Evolutionary conservation across 2,329 filamentous ascomycete species (phyloP).

Genomic region (Chrysoporthe deuterocubensis): DNA sequence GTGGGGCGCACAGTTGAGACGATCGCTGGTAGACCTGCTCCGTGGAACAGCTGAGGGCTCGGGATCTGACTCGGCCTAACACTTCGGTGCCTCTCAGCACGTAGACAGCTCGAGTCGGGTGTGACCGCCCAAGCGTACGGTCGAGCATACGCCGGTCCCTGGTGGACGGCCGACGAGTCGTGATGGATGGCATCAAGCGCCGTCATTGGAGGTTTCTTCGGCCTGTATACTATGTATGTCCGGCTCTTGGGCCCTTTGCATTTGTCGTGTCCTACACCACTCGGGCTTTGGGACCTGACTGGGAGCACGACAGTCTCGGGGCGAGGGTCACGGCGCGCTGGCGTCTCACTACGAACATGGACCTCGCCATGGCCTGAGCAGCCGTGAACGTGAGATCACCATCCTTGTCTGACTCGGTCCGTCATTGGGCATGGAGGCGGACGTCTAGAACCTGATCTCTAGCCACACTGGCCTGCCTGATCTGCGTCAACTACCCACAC

Average conservation of each 20-base stretch:
- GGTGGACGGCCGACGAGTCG: neutral
- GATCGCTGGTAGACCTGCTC: neutral
- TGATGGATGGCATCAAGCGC: neutral
- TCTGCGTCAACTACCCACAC: neutral
- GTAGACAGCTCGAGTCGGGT: neutral
- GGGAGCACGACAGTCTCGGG: neutral
- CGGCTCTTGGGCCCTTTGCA: neutral
- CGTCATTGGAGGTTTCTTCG: too few relatives aligned
- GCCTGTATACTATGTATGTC: neutral
- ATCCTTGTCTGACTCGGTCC: neutral
- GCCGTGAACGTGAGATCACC: neutral
- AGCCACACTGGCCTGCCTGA: neutral
- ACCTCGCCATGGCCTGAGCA: neutral
- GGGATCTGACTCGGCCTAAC: too few relatives aligned
- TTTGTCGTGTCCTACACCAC: neutral
- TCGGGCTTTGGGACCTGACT: neutral
- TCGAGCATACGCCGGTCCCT: neutral
- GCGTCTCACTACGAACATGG: neutral
- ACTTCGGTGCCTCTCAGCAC: neutral
- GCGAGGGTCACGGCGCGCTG: neutral
- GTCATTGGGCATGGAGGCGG: neutral
- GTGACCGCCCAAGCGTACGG: neutral
- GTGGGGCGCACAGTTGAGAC: neutral
- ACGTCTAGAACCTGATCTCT: neutral
- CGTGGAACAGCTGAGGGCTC: neutral